Conservation (phyloP, 2,329 filamentous ascomycete genomes). For the Phaeophleospora eucalypticola region DNA sequence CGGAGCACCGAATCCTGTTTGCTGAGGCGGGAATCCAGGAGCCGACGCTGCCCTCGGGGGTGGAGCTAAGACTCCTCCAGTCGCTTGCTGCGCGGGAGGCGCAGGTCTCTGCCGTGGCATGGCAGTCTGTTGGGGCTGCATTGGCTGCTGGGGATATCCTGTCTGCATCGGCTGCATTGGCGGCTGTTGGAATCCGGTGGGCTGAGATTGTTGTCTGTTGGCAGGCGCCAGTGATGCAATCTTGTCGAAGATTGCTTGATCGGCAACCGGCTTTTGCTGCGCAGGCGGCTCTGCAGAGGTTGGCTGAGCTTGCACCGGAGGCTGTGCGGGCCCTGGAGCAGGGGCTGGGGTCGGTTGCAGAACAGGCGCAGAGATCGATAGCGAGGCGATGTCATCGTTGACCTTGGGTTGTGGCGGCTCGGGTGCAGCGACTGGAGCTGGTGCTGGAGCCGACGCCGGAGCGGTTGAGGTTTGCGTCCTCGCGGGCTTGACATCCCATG, state of each 20-base stretch:
- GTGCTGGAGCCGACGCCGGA: constrained; percentile 35
- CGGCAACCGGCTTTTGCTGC: constrained; percentile 38
- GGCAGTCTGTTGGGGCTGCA: constrained; percentile 37
- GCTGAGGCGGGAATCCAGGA: constrained; percentile 59
- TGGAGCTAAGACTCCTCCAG: constrained; percentile 61
- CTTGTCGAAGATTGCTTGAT: constrained; percentile 50
- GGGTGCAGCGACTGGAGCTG: constrained; percentile 36
- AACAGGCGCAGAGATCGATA: constrained; percentile 60
- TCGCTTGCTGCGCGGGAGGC: constrained; percentile 58
- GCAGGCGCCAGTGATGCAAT: constrained; percentile 36
- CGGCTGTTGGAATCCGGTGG: constrained; percentile 31
- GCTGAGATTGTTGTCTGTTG: constrained; percentile 28
- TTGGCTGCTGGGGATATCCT: constrained; percentile 14
- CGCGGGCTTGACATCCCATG: constrained; percentile 90
- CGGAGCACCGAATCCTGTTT: constrained; percentile 65
- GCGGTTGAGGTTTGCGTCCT: constrained; percentile 48
- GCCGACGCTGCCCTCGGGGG: constrained; percentile 84
- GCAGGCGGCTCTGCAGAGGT: constrained; percentile 36
- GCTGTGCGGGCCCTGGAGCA: constrained; percentile 35
- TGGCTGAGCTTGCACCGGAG: constrained; percentile 39
- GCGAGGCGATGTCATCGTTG: constrained; percentile 66
- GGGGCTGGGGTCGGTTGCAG: constrained; percentile 53
- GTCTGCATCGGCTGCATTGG: constrained; percentile 23
- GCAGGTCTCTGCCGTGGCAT: constrained; percentile 64
- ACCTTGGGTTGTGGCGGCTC: constrained; percentile 48